These are phyloP conservation scores for Galeopsis tetrahit DNA, from an alignment of 257 asterid species.

Conservation along the genomic window DNA sequence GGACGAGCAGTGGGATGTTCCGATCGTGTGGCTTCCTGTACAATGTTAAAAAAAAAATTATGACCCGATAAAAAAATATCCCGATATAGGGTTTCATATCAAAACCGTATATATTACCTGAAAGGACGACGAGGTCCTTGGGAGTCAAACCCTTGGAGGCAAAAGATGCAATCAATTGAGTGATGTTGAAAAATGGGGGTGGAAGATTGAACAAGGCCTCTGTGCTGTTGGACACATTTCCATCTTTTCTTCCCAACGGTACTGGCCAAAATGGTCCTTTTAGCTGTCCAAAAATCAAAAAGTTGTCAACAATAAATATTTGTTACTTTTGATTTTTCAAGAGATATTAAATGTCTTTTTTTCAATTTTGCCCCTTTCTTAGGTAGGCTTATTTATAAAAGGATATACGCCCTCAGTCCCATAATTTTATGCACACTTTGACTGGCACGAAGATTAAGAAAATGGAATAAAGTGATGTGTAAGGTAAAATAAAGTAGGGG, in stretches of 20 bases:
- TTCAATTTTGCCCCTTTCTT: no score
- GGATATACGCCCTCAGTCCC: no score
- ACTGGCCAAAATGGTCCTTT: conserved; percentile 56
- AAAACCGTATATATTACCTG: conserved; percentile 40
- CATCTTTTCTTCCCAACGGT: conserved; percentile 63
- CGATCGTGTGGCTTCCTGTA: conserved; percentile 67
- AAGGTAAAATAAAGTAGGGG: no score
- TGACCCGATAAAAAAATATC: no score
- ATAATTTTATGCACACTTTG: no score
- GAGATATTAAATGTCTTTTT: no score
- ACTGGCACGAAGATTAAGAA: no score
- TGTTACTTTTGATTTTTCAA: no score
- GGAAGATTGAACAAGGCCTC: conserved; percentile 49
- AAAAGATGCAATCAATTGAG: conserved; percentile 45
- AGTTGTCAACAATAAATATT: neutral
- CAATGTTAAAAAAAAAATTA: neutral
- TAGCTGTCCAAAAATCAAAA: conserved; percentile 29
- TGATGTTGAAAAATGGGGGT: conserved; percentile 48
- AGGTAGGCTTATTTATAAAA: no score
- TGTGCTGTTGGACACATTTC: conserved; percentile 42
- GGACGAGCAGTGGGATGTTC: conserved; percentile 54
- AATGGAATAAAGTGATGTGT: no score
- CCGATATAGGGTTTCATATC: neutral
- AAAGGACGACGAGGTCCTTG: conserved; percentile 62
- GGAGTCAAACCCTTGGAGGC: conserved; percentile 50